These are phyloP conservation scores for Phytophthora brassicae DNA, from an alignment of 352 stramenopile species.

Conservation along the genomic window DNA sequence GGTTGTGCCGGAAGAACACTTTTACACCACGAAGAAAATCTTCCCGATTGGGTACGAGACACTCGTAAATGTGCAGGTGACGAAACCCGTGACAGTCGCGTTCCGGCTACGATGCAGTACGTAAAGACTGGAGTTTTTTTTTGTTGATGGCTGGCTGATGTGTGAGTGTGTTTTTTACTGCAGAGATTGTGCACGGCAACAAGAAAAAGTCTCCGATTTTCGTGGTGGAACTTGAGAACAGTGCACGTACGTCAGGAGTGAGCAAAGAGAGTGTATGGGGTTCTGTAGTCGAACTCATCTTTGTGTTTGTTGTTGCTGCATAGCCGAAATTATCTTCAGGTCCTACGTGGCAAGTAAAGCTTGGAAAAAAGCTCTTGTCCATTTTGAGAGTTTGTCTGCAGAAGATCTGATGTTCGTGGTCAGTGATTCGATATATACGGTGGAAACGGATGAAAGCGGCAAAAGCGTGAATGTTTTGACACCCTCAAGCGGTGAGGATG, in stretches of 20 bases:
- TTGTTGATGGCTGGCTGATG: neutral
- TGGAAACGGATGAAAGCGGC: conserved; percentile 21
- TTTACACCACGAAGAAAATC: conserved; percentile 76
- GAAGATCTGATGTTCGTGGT: conserved; percentile 50
- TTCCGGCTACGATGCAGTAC: conserved; percentile 61
- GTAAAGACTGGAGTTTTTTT: conserved; percentile 12
- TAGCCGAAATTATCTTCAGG: conserved; percentile 69
- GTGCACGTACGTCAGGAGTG: conserved; percentile 36
- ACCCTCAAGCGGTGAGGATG: conserved; percentile 62
- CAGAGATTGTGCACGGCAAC: conserved; percentile 76
- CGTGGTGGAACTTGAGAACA: conserved; percentile 61
- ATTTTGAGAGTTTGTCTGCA: conserved; percentile 62
- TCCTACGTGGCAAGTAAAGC: conserved; percentile 79
- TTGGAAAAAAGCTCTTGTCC: conserved; percentile 77
- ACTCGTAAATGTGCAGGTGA: conserved; percentile 52
- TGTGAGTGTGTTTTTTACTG: conserved; percentile 2
- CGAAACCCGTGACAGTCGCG: conserved; percentile 27
- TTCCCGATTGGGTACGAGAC: conserved; percentile 78
- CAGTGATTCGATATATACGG: conserved; percentile 20
- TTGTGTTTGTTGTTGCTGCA: conserved; percentile 5
- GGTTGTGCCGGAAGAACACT: conserved; percentile 61
- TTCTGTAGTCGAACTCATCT: neutral
- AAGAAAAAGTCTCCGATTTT: conserved; percentile 84
- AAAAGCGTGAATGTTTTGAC: conserved; percentile 47
- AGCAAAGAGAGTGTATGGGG: neutral